Evolutionary conservation across 2,329 filamentous ascomycete genomes (phyloP), one percentile per base, ranked within the genome.

Genomic region (Claviceps africana): DNA sequence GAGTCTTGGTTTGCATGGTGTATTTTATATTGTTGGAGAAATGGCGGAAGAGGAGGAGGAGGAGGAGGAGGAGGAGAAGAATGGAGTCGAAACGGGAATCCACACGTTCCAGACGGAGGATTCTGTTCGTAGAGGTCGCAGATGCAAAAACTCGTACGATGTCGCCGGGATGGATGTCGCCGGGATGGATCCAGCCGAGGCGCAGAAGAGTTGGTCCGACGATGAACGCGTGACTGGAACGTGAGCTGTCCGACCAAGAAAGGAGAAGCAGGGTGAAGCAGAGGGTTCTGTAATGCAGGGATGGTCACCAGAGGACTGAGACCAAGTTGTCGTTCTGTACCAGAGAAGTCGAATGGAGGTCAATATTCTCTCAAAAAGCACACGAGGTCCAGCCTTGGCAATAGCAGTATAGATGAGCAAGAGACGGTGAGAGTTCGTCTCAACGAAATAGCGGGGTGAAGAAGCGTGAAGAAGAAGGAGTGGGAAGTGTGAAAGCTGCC

Each of bases 1-100:
- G 61, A 58, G 73, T 64, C 60, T 75, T 76, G 51, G 70, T 63
- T 61, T 70, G 68, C 76, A 79, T 78, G 61, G 67, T 11, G 30
- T 31, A 7, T 46, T 46, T 11, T 22, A 11, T 42, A n/a, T n/a
- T 37, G 15, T 5, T 6, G 35, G 15, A 17, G 35, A n/a, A n/a
- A 44, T 15, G 7, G 7, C 25, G 17, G 21, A 4, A 44, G 13
- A 37, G 0, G 25, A 43, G n/a, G n/a, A n/a, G n/a, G n/a, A n/a
- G 28, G 42, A 45, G 31, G 6, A n/a, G 7, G 19, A 1, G n/a
- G n/a, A 33, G 31, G 17, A 37, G 33, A 37, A 37, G 5, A 37
- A n/a, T 13, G 10, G 15, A 37, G 8, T n/a, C 5, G 15, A 37
- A 37, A 15, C 4, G 17, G 7, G 22, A 37, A 37, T 60, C 59